Base-by-base conservation (phyloP, 495 filamentous ascomycete genomes). In the Lasiosphaeriaceae sp. region DNA sequence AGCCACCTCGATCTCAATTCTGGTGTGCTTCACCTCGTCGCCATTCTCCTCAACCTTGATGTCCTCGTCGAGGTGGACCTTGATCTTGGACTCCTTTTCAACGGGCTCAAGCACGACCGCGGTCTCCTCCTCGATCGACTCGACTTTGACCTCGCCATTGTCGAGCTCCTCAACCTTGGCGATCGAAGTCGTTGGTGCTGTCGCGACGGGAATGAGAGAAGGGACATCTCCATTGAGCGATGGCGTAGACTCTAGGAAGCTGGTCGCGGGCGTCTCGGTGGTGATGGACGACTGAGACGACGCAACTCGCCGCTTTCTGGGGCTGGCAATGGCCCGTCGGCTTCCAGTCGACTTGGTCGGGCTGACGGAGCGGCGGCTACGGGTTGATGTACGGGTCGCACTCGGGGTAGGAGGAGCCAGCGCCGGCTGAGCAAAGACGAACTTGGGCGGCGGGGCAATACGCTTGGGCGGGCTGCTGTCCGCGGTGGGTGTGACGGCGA, bases 1-100 rank as follows among this genome's bases (percentile, higher is more conserved):
- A 12, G 76, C 79, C 12, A 86, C 77, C 63, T 96, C 90, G 11
- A 96, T 78, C 55, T 86, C 86, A 39, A 96, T 82, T n/a, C 83
- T 86, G 11, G 90, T 96, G 59, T 84, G 81, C 37, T 83, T 86
- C 1, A 84, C 82, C 67, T 87, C 85, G 4, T 82, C 74, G 29
- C 86, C 84, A 21, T 81, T 82, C 37, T 81, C 74, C 41, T 82
- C 80, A 3, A 89, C 80, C 63, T 86, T 79, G 29, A 79, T 83
- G 29, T 83, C 84, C 55, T 87, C 80, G 44, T 87, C 84, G 22
- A 92, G 81, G 56, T 87, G 81, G 22, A 92, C 80, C 66, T 83
- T 86, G 54, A 89, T 82, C 55, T 81, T 82, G 22, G 80, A 72
- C 56, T 84, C 82, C 52, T 79, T 77, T 45, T 81, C 78, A 17